These are phyloP conservation scores for Raphanus sativus DNA, from an alignment of 345 rosid genomes.

Conservation along the genomic window DNA sequence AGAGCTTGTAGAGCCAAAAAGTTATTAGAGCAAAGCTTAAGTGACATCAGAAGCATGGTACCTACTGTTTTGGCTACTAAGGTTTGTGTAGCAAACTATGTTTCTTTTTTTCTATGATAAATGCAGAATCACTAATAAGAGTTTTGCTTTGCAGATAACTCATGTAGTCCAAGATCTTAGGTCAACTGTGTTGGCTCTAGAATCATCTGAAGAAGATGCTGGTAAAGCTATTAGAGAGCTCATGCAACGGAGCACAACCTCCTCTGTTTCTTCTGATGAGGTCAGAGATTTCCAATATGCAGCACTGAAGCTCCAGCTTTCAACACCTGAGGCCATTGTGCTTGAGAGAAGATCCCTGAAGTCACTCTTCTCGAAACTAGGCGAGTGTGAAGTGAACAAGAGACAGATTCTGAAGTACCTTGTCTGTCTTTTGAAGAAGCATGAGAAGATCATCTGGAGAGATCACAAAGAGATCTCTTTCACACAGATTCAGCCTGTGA, in stretches of 20 bases:
- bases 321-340: slow-evolving; percentile 51
- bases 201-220: slow-evolving; percentile 65
- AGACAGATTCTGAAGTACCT: slow-evolving; percentile 52
- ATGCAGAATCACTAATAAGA: slow-evolving; percentile 13
- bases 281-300: slow-evolving; percentile 51
- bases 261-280: slow-evolving; percentile 48
- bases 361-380: slow-evolving; percentile 44
- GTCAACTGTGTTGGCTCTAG: slow-evolving; percentile 55
- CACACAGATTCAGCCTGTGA: not conserved
- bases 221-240: slow-evolving; percentile 63
- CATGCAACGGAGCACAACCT: slow-evolving; percentile 47
- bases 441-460: slow-evolving; percentile 42
- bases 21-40: not conserved
- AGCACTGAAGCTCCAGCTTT: slow-evolving; percentile 53
- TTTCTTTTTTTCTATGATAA: not conserved
- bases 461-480: slow-evolving; percentile 43
- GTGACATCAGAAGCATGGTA: not conserved
- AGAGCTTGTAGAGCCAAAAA: not conserved
- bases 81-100: not conserved
- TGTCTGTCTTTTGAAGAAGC: slow-evolving; percentile 55
- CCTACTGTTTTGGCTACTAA: not conserved
- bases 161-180: slow-evolving; percentile 57
- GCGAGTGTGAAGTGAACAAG: slow-evolving; percentile 44
- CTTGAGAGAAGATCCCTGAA: slow-evolving; percentile 66
- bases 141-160: slow-evolving; percentile 57